phyloP scores from a whole-genome alignment of 345 rosid genomes.

The Eucalyptus camaldulensis region DNA sequence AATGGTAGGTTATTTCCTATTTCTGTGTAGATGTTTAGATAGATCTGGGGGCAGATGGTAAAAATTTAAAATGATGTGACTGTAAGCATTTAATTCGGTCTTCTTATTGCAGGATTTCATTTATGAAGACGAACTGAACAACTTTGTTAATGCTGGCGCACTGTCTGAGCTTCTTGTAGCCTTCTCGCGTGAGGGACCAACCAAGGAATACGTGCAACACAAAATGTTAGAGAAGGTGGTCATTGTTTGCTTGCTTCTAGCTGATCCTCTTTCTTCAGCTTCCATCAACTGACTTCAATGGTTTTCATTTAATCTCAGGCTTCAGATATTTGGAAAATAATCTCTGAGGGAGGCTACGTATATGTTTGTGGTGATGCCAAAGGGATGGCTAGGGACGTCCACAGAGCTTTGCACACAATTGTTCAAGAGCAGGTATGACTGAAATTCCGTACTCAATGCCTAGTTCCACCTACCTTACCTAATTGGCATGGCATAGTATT shows the following conservation, averaged over 20 bases:
- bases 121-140: constrained; percentile 75
- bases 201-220: constrained; percentile 92
- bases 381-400: constrained; percentile 98
- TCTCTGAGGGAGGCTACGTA: constrained; percentile 64
- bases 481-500: background rate
- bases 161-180: constrained; percentile 77
- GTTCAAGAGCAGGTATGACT: constrained; percentile 69
- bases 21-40: background rate
- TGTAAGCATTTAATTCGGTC: background rate
- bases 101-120: constrained; percentile 59
- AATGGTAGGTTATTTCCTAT: constrained; percentile 26
- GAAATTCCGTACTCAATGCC: background rate
- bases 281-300: background rate
- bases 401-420: constrained; percentile 77
- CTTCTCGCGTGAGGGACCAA: constrained; percentile 97
- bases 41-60: background rate
- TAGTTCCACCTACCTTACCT: background rate
- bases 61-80: background rate
- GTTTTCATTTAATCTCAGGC: constrained; percentile 31
- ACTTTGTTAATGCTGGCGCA: constrained; percentile 55
- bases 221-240: constrained; percentile 69
- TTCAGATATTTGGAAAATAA: constrained; percentile 63
- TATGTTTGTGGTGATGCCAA: constrained; percentile 99
- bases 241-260: background rate
- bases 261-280: background rate